phyloP scores from a whole-genome alignment of 495 filamentous ascomycete genomes.

The Neurospora terricola region DNA sequence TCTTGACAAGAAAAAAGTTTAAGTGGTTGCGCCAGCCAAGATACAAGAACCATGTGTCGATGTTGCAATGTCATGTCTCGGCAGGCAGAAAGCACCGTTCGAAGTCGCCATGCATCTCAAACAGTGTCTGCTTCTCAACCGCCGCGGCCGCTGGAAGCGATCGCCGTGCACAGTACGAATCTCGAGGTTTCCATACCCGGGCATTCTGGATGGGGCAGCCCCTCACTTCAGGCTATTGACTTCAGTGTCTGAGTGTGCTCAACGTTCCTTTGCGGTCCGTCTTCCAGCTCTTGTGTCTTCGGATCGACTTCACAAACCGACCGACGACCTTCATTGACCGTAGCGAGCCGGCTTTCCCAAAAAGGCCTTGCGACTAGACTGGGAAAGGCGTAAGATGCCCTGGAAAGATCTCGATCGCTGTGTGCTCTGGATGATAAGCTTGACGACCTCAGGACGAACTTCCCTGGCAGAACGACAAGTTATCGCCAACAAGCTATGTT shows the following conservation, averaged over 20 bases:
- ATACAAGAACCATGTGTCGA: neutral
- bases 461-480: neutral
- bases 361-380: neutral
- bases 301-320: neutral
- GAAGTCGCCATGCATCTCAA: neutral
- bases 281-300: neutral
- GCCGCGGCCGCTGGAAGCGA: neutral
- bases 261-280: neutral
- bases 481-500: neutral
- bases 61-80: neutral
- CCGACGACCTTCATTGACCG: neutral
- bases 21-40: neutral
- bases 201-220: neutral
- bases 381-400: neutral
- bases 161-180: neutral
- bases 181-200: neutral
- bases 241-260: neutral
- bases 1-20: neutral
- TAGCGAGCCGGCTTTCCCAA: neutral
- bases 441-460: neutral
- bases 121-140: neutral
- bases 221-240: neutral
- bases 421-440: neutral
- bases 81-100: neutral
- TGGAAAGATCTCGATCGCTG: neutral